Evolutionary conservation across 2,329 filamentous ascomycete genomes (phyloP).

Genomic region (Ilyonectria mors-panacis): DNA sequence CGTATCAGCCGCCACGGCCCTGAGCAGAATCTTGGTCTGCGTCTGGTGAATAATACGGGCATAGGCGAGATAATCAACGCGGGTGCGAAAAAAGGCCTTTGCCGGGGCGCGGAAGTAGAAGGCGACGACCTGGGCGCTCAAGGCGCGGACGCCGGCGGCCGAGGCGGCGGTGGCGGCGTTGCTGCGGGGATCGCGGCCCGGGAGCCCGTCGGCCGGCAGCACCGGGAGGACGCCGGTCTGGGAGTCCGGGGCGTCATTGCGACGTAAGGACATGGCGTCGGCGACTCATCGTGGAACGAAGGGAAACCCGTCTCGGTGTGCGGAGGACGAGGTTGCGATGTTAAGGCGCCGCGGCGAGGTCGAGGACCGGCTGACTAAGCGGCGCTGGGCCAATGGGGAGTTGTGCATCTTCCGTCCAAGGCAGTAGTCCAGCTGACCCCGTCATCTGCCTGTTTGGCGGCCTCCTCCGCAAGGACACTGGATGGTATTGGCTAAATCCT

Average conservation of each 20-base stretch:
- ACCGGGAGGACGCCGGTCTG: slow-evolving; percentile 60
- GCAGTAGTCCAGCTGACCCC: slow-evolving; percentile 17
- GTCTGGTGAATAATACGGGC: slow-evolving; percentile 68
- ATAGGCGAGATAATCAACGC: slow-evolving; percentile 85
- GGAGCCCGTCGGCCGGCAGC: slow-evolving; percentile 58
- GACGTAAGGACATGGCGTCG: slow-evolving; percentile 54
- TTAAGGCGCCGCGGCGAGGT: slow-evolving; percentile 17
- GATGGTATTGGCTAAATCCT: too few relatives aligned
- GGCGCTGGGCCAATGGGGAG: slow-evolving; percentile 35
- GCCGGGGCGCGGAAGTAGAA: slow-evolving; percentile 95
- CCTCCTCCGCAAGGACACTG: background rate
- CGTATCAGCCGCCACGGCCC: slow-evolving; percentile 54
- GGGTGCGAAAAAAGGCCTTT: slow-evolving; percentile 91
- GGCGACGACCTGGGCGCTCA: slow-evolving; percentile 86
- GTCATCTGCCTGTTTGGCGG: slow-evolving; percentile 4
- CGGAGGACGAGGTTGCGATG: background rate
- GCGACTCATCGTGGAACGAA: slow-evolving; percentile 47
- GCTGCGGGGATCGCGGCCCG: slow-evolving; percentile 64
- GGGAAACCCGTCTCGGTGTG: slow-evolving; percentile 6
- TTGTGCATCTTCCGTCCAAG: slow-evolving; percentile 22
- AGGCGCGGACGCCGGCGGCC: slow-evolving; percentile 85
- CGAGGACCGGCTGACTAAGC: slow-evolving; percentile 43
- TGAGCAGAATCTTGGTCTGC: slow-evolving; percentile 56
- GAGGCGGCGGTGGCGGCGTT: slow-evolving; percentile 81
- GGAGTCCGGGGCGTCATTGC: slow-evolving; percentile 50